Evolutionary conservation across 495 filamentous ascomycete species (phyloP).

Genomic region (Trichodelitschia bisporula): DNA sequence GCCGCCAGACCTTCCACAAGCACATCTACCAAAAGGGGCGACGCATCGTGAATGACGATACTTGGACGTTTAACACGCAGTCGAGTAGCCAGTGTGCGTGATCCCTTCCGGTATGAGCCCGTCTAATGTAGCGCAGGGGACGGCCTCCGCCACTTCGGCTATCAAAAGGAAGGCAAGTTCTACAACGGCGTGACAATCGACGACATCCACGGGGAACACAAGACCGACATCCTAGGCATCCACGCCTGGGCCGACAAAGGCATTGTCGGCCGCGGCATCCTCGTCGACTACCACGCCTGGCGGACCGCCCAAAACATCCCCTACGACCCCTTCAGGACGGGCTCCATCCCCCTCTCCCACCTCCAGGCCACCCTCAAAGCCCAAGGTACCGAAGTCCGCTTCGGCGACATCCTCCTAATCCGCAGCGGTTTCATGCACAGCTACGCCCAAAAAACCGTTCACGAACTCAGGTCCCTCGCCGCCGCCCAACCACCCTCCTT

Average conservation of each 20-base stretch:
- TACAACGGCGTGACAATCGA: slow-evolving; percentile 33
- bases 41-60: slow-evolving; percentile 16
- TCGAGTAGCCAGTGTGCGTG: slow-evolving; percentile 12
- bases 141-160: slow-evolving; percentile 11
- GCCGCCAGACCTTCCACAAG: slow-evolving; percentile 15
- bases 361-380: slow-evolving; percentile 20
- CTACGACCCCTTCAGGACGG: slow-evolving; percentile 20
- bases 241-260: slow-evolving; percentile 20
- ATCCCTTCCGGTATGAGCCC: too few relatives aligned
- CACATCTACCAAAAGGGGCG: slow-evolving; percentile 14
- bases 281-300: slow-evolving; percentile 22
- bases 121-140: slow-evolving; percentile 5
- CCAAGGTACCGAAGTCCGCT: slow-evolving; percentile 24
- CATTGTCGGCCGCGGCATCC: slow-evolving; percentile 20
- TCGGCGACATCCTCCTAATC: slow-evolving; percentile 30
- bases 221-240: slow-evolving; percentile 20
- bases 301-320: slow-evolving; percentile 5
- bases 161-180: slow-evolving; percentile 22
- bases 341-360: slow-evolving; percentile 19
- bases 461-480: slow-evolving; percentile 15
- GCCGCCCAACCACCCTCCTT: slow-evolving; percentile 7
- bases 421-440: slow-evolving; percentile 24
- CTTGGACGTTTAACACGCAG: slow-evolving; percentile 17
- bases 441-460: slow-evolving; percentile 10
- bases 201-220: slow-evolving; percentile 24